A percentile compares a stretch with the other conserved stretches of the same genome.
phyloP scores from a whole-genome alignment of 176 grass and related monocot genomes.

The Alloteropsis semialata region DNA sequence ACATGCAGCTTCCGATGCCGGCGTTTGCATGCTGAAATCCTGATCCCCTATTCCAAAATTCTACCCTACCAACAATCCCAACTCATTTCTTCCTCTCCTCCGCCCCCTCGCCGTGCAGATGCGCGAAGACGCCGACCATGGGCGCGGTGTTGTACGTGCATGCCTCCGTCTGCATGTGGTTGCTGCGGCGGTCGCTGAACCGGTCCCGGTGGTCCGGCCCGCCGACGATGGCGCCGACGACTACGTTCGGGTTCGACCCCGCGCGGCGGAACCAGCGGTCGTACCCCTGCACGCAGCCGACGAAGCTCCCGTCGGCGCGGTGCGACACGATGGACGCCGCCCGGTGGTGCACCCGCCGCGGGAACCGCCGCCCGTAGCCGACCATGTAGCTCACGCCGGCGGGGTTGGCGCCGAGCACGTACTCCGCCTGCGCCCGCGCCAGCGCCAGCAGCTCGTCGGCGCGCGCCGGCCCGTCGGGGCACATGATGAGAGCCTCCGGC shows the following conservation, averaged over 20 bases:
- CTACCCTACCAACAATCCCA: background rate
- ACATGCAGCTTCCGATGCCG: background rate
- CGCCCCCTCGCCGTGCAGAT: slow-evolving; percentile 2
- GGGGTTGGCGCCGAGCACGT: slow-evolving; percentile 36
- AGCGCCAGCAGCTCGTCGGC: background rate
- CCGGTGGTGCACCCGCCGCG: slow-evolving; percentile 46
- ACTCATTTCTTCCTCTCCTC: background rate
- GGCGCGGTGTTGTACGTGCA: slow-evolving; percentile 41
- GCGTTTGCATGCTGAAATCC: background rate
- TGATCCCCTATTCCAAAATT: background rate
- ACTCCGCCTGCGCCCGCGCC: slow-evolving; percentile 25
- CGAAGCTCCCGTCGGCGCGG: slow-evolving; percentile 1
- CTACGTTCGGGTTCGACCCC: slow-evolving; percentile 26
- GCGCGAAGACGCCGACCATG: slow-evolving; percentile 39
- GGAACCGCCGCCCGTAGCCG: slow-evolving; percentile 21
- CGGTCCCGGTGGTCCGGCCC: slow-evolving; percentile 34
- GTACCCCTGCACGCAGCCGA: slow-evolving; percentile 52
- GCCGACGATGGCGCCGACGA: slow-evolving; percentile 44
- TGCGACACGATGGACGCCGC: slow-evolving; percentile 42
- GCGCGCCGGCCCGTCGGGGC: background rate
- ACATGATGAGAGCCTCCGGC: background rate
- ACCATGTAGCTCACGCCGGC: slow-evolving; percentile 39
- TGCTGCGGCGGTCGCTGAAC: slow-evolving; percentile 23
- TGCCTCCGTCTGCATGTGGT: slow-evolving; percentile 44
- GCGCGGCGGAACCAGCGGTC: slow-evolving; percentile 36